Evolutionary conservation across 768 basidiomycete species (phyloP), one percentile per base, ranked within the genome.

Genomic region (Lentinula raphanica): DNA sequence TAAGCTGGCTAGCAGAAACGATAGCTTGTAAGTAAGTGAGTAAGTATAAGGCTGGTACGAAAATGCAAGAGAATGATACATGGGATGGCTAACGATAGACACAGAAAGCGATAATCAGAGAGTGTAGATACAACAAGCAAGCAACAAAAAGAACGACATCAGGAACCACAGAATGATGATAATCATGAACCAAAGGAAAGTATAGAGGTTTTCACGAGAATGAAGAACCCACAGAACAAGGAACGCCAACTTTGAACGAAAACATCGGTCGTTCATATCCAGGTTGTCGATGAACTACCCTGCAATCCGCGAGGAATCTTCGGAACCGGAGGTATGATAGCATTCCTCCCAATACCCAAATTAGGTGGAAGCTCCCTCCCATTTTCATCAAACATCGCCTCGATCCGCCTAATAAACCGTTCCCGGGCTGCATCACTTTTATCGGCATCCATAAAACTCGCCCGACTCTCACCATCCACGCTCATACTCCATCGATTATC

Each of bases 361-460:
- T 63, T 65, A 2, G 68, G 54, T 27, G 63, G 54, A 44, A 60
- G 49, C 60, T 74, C 74, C 57, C 70, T 64, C 29, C 74, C 74
- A 49, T 66, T 69, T 35, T 70, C 67, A 50, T 73, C 75, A 64
- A 79, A 76, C 79, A 85, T 79, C 54, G 71, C 77, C 65, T 79
- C 80, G 15, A 86, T 80, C 31, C 78, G 69, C 59, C 71, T 64
- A 50, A 85, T 71, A 60, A 86, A 80, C 63, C 78, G 66, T 35
- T 76, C 75, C 58, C 83, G 69, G 51, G 76, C 73, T 63, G 73
- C 68, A 63, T 74, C 77, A 61, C 83, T 85, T 68, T 76, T 75
- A 31, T 81, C 78, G 21, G 71, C 67, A 60, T 85, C 83, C 65
- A 85, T 58, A 54, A 86, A 71, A 60, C 82, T 84, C 48, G 70